Conservation (phyloP, 2,329 filamentous ascomycete genomes). For the Aspergillus sp. region DNA sequence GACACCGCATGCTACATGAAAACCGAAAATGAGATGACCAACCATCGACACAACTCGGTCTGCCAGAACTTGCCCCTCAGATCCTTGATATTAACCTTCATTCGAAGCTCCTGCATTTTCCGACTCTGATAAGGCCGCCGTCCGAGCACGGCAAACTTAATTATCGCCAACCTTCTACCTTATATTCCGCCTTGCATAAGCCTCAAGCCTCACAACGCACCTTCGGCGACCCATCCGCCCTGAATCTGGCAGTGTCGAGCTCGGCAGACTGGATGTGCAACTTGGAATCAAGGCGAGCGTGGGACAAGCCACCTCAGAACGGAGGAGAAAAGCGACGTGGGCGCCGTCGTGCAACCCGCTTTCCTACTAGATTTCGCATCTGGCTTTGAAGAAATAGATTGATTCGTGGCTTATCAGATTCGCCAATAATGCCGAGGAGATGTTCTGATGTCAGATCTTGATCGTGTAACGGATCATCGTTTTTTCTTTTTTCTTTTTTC, state of each 20-base stretch:
- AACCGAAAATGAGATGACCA: background rate
- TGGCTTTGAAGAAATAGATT: background rate
- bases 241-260: background rate
- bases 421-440: background rate
- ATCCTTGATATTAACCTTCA: background rate
- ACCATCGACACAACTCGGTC: background rate
- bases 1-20: background rate
- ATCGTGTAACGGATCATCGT: background rate
- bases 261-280: background rate
- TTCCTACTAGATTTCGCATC: too few relatives aligned
- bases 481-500: background rate
- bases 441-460: background rate
- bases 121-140: background rate
- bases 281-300: background rate
- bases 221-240: background rate
- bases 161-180: background rate
- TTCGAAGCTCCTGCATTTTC: background rate
- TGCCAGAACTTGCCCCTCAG: background rate
- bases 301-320: background rate
- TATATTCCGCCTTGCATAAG: background rate
- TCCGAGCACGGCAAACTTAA: background rate
- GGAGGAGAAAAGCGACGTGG: background rate
- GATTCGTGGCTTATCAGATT: background rate
- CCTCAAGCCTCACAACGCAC: background rate
- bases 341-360: background rate